Percentiles rank a stretch among this genome's conserved stretches.
These are phyloP conservation scores for Candida piceae DNA, from an alignment of 805 yeast genomes.

Conservation along the genomic window DNA sequence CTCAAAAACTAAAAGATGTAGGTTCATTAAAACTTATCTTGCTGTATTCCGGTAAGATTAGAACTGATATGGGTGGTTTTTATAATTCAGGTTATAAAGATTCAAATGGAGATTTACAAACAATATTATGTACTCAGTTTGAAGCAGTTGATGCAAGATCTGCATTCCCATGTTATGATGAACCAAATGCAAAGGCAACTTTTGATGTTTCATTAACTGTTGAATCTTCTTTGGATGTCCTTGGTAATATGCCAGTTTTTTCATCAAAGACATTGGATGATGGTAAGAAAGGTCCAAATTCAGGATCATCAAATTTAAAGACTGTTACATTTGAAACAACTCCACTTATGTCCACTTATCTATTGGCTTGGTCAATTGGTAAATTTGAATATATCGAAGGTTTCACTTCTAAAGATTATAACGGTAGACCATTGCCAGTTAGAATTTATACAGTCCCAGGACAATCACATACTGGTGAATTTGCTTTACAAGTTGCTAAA, in stretches of 20 bases:
- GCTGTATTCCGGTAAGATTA: slow-evolving; percentile 39
- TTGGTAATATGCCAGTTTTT: slow-evolving; percentile 44
- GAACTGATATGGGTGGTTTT: slow-evolving; percentile 54
- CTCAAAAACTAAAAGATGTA: slow-evolving; percentile 24
- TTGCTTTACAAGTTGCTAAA: slow-evolving; percentile 44
- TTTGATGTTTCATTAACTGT: slow-evolving; percentile 41
- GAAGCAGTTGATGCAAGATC: slow-evolving; percentile 57
- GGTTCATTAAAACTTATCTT: slow-evolving; percentile 31
- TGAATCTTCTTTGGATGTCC: slow-evolving; percentile 30
- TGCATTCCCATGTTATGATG: slow-evolving; percentile 56
- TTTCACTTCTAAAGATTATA: slow-evolving; percentile 35
- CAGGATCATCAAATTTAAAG: slow-evolving; percentile 6
- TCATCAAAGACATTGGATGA: slow-evolving; percentile 15
- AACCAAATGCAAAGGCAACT: slow-evolving; percentile 51
- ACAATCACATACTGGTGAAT: slow-evolving; percentile 39
- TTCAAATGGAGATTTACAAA: slow-evolving; percentile 29
- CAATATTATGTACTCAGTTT: slow-evolving; percentile 49
- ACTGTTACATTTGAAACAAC: slow-evolving; percentile 39
- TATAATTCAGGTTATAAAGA: slow-evolving; percentile 43
- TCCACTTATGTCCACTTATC: slow-evolving; percentile 51
- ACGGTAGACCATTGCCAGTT: slow-evolving; percentile 41
- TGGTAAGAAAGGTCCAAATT: slow-evolving; percentile 17
- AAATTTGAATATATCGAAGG: slow-evolving; percentile 50
- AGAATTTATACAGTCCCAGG: slow-evolving; percentile 51
- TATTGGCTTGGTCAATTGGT: slow-evolving; percentile 56